Evolutionary conservation across 1,284 basidiomycete species (phyloP).

Genomic region (Apiotrichum laibachii): DNA sequence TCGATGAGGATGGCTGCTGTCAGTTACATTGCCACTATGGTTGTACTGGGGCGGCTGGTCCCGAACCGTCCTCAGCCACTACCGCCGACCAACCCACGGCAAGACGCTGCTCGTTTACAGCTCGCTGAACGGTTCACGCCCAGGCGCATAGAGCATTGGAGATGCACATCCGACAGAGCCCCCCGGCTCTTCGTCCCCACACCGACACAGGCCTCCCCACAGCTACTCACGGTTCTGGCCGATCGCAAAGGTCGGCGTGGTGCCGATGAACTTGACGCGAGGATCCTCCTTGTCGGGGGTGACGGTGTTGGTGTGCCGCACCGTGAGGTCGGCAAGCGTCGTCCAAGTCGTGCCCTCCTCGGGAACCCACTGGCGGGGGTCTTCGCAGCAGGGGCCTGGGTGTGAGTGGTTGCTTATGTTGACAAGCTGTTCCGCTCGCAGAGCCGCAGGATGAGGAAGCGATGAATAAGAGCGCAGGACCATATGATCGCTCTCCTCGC

Average conservation of each 20-base stretch:
- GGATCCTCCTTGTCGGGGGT: conserved; percentile 40
- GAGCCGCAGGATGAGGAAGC: too few species aligned
- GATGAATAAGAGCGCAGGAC: too few species aligned
- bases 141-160: too few species aligned
- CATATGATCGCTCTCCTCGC: too few species aligned
- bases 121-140: too few species aligned
- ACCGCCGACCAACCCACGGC: too few species aligned
- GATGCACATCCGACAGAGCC: too few species aligned
- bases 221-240: conserved; percentile 45
- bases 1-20: conserved; percentile 44
- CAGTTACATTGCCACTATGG: too few species aligned
- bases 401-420: not conserved
- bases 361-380: conserved; percentile 45
- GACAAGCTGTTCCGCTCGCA: not conserved
- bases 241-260: conserved; percentile 43
- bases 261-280: conserved; percentile 37
- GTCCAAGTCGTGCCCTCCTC: conserved; percentile 44
- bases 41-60: too few species aligned
- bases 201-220: too few species aligned
- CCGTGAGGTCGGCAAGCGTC: conserved; percentile 29
- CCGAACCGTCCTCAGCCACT: too few species aligned
- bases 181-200: not conserved
- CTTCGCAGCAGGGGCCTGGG: conserved; percentile 38
- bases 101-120: too few species aligned
- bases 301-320: conserved; percentile 26